Conservation (phyloP, 2,329 filamentous ascomycete species). For the Endoconidiophora polonica region DNA sequence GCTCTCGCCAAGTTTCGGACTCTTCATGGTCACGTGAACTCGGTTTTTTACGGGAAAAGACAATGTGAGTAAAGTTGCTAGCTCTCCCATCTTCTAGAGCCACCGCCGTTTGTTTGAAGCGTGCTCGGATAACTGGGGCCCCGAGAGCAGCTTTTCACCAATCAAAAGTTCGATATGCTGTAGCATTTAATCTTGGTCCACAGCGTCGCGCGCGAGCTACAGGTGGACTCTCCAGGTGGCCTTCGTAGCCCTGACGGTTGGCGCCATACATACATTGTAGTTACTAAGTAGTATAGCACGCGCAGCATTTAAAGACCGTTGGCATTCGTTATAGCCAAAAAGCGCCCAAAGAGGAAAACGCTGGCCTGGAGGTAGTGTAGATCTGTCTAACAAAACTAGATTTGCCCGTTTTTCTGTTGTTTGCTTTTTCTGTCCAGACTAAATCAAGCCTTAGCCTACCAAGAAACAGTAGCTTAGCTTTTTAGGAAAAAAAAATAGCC, state of each 20-base stretch:
- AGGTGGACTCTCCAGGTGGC: background rate
- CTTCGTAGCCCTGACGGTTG: too few relatives aligned
- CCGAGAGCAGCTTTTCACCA: background rate
- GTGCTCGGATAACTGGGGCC: constrained; percentile 2
- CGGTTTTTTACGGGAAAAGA: constrained; percentile 13
- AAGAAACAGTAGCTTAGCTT: too few relatives aligned
- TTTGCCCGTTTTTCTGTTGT: too few relatives aligned
- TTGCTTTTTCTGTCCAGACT: too few relatives aligned
- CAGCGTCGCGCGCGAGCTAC: background rate
- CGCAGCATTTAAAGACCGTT: background rate
- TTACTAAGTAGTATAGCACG: background rate
- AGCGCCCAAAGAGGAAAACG: background rate
- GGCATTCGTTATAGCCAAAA: background rate
- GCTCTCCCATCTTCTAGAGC: background rate
- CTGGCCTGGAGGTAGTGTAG: too few relatives aligned
- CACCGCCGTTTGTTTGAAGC: background rate
- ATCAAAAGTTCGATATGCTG: background rate
- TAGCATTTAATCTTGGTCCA: background rate
- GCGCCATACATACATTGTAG: too few relatives aligned
- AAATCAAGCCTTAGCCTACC: too few relatives aligned
- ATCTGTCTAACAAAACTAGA: too few relatives aligned
- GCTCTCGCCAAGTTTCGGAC: constrained; percentile 13
- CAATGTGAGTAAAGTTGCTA: background rate
- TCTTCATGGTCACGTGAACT: constrained; percentile 11
- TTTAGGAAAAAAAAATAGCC: too few relatives aligned